Conservation (phyloP, 495 filamentous ascomycete species). For the Daldinia bambusicola region DNA sequence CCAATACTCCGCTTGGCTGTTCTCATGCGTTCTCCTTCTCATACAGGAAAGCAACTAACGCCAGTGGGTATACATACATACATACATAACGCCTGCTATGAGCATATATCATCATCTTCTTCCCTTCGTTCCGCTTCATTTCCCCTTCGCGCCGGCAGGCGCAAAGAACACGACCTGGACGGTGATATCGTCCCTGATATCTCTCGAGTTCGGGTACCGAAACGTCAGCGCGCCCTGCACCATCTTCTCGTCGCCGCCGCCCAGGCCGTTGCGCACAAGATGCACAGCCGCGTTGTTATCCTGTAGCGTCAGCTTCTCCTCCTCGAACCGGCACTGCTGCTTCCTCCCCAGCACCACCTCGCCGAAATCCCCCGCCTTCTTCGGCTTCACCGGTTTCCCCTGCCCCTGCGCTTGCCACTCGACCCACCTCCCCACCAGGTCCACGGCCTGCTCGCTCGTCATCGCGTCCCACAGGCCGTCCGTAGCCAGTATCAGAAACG, state of each 20-base stretch:
- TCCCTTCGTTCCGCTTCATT: background rate
- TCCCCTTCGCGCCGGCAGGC: conserved; percentile 5
- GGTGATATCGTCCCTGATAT: conserved; percentile 67
- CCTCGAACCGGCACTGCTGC: conserved; percentile 41
- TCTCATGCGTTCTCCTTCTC: background rate
- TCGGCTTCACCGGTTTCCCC: conserved; percentile 18
- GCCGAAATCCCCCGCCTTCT: conserved; percentile 14
- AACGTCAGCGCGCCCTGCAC: conserved; percentile 63
- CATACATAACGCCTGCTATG: background rate
- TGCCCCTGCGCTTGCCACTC: conserved; percentile 45
- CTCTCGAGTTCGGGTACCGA: conserved; percentile 58
- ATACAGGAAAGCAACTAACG: conserved; percentile 7
- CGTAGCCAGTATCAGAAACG: conserved; percentile 71
- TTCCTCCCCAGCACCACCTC: conserved; percentile 39
- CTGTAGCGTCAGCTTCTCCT: conserved; percentile 50
- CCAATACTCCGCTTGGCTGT: background rate
- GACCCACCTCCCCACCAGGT: conserved; percentile 66
- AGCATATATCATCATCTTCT: background rate
- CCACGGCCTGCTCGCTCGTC: conserved; percentile 67
- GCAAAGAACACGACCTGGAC: conserved; percentile 72
- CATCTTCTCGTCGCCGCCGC: conserved; percentile 67
- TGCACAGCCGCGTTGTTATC: conserved; percentile 72
- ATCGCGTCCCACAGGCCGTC: conserved; percentile 74
- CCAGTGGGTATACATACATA: conserved; percentile 8
- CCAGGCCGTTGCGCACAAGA: conserved; percentile 69